Evolutionary conservation across 2,329 filamentous ascomycete species (phyloP).

Genomic region (Neopestalotiopsis sp.): DNA sequence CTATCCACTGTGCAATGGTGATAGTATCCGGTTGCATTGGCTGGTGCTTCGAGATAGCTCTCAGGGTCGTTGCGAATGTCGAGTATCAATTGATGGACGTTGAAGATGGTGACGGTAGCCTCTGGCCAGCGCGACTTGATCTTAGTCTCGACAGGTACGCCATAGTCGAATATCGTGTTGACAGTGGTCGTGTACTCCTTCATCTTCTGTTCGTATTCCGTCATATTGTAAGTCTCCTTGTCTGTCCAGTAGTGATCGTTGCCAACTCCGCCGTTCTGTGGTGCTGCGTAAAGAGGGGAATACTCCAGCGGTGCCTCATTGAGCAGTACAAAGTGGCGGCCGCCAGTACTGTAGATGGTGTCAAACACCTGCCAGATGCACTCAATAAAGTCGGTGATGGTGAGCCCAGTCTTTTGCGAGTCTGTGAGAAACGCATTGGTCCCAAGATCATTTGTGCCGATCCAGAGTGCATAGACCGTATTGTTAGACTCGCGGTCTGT

Average conservation of each 20-base stretch:
- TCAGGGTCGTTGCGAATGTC: constrained; percentile 68
- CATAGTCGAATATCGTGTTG: constrained; percentile 55
- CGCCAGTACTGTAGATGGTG: constrained; percentile 68
- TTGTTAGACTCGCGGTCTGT: constrained; percentile 53
- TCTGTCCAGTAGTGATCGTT: constrained; percentile 51
- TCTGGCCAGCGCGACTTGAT: constrained; percentile 56
- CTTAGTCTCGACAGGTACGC: constrained; percentile 50
- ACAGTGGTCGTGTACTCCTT: constrained; percentile 53
- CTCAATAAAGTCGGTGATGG: constrained; percentile 67
- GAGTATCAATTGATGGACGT: constrained; percentile 67
- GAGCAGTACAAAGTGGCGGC: constrained; percentile 73
- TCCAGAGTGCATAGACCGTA: constrained; percentile 79
- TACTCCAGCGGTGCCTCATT: constrained; percentile 71
- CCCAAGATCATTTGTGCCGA: constrained; percentile 82
- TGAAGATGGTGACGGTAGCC: constrained; percentile 68
- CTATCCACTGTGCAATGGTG: constrained; percentile 52
- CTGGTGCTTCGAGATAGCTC: constrained; percentile 65
- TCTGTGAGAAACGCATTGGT: constrained; percentile 69
- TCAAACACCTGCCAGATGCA: constrained; percentile 71
- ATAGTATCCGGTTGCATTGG: constrained; percentile 65
- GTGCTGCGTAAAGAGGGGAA: constrained; percentile 67
- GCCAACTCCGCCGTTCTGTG: constrained; percentile 45
- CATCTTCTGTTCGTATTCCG: constrained; percentile 52
- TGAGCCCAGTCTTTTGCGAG: constrained; percentile 61
- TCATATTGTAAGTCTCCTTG: constrained; percentile 51